phyloP scores from a whole-genome alignment of 2,329 filamentous ascomycete species.

The Epichloe sylvatica region DNA sequence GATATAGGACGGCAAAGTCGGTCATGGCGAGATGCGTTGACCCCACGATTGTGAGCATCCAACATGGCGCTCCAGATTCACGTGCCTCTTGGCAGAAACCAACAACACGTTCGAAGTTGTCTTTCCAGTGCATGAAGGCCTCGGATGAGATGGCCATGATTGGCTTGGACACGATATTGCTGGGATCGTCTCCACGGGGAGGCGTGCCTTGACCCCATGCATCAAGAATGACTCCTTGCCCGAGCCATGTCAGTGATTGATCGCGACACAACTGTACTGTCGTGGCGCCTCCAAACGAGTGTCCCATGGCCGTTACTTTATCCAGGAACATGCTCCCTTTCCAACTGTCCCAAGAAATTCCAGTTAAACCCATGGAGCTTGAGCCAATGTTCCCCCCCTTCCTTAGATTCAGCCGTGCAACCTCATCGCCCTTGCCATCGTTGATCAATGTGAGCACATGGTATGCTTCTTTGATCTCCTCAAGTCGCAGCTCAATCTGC shows the following conservation, averaged over 20 bases:
- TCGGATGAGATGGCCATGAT: constrained; percentile 52
- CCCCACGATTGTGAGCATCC: constrained; percentile 40
- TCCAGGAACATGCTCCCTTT: constrained; percentile 38
- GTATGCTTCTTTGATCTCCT: constrained; percentile 52
- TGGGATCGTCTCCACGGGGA: constrained; percentile 27
- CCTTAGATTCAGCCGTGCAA: constrained; percentile 39
- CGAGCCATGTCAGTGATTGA: constrained; percentile 38
- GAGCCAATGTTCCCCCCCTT: constrained; percentile 41
- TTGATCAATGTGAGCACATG: constrained; percentile 41
- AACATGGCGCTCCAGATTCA: constrained; percentile 29
- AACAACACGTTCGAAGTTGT: constrained; percentile 45
- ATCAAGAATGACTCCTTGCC: constrained; percentile 52
- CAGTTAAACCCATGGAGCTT: constrained; percentile 43
- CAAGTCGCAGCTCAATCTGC: constrained; percentile 48
- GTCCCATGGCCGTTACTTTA: constrained; percentile 47
- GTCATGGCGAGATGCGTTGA: constrained; percentile 53
- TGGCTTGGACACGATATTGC: constrained; percentile 35
- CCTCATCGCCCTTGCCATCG: constrained; percentile 35
- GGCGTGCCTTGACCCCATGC: constrained; percentile 44
- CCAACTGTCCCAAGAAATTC: constrained; percentile 43
- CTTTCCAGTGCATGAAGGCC: constrained; percentile 56
- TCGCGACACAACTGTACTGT: constrained; percentile 45
- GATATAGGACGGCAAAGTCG: constrained; percentile 53
- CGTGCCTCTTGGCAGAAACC: constrained; percentile 42
- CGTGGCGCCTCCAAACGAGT: constrained; percentile 54